A percentile compares a stretch with the other conserved stretches of the same genome.
These are phyloP conservation scores for Paraconiothyrium sp. DNA, from an alignment of 2,329 filamentous ascomycete species.

Conservation along the genomic window DNA sequence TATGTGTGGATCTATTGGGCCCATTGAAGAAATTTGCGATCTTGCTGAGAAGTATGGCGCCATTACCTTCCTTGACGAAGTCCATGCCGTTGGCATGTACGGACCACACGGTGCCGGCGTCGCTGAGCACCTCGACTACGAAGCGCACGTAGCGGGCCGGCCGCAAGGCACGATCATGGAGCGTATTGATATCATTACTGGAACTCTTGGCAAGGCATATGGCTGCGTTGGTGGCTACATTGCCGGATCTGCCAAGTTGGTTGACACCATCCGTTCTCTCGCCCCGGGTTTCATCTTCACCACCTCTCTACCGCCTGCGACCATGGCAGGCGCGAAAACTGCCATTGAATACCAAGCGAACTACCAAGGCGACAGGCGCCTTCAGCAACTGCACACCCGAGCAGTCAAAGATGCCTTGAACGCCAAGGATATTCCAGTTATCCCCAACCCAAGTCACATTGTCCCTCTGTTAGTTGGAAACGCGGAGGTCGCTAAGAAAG, in stretches of 20 bases:
- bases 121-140: conserved; percentile 95
- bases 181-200: conserved; percentile 96
- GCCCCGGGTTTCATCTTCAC: conserved; percentile 99
- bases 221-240: conserved; percentile 98
- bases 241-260: conserved; percentile 83
- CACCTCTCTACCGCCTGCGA: conserved; percentile 92
- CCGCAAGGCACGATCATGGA: conserved; percentile 90
- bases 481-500: conserved; percentile 89
- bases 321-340: conserved; percentile 91
- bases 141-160: conserved; percentile 78
- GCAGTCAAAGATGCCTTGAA: conserved; percentile 87
- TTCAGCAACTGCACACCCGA: conserved; percentile 96
- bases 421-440: conserved; percentile 88
- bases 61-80: conserved; percentile 97
- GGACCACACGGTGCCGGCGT: conserved; percentile 95
- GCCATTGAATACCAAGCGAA: conserved; percentile 94
- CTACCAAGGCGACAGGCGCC: conserved; percentile 83
- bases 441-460: conserved; percentile 97
- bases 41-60: conserved; percentile 97
- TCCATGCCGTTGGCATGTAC: conserved; percentile 99
- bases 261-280: conserved; percentile 92
- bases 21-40: conserved; percentile 95
- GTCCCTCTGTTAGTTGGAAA: conserved; percentile 93
- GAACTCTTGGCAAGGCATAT: conserved; percentile 96
- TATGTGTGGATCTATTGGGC: conserved; percentile 98